Conservation (phyloP, 2,329 filamentous ascomycete species). For the Curvularia verruculosa region DNA sequence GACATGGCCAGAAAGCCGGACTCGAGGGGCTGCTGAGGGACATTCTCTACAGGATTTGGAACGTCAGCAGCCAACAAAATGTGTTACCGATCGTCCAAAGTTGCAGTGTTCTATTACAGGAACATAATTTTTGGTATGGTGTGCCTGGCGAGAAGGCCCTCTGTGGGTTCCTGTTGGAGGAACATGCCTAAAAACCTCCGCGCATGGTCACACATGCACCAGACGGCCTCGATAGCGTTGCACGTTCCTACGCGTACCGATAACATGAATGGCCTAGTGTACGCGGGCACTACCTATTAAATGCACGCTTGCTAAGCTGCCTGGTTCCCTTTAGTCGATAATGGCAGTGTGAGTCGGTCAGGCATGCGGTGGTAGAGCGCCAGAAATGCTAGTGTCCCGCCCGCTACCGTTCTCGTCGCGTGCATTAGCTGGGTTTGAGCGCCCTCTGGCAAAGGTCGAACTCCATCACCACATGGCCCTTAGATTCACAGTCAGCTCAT, state of each 20-base stretch:
- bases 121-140: too few relatives aligned
- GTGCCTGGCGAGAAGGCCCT: background rate
- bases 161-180: background rate
- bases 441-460: conserved; percentile 20
- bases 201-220: background rate
- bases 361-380: conserved; percentile 27
- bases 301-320: background rate
- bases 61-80: background rate
- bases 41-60: background rate
- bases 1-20: conserved; percentile 20
- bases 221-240: background rate
- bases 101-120: background rate
- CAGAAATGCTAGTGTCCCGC: conserved; percentile 29
- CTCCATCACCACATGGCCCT: conserved; percentile 9
- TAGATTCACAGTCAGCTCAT: conserved; percentile 21
- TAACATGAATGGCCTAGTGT: background rate
- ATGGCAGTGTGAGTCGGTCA: conserved; percentile 40
- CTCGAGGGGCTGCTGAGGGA: background rate
- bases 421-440: conserved; percentile 23
- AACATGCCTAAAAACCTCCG: background rate
- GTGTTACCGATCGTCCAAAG: background rate
- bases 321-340: background rate
- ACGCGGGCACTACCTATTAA: background rate
- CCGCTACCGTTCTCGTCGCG: conserved; percentile 24
- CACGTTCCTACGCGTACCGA: background rate